phyloP scores from a whole-genome alignment of 2,329 filamentous ascomycete species.

The Fusarium brachygibbosum region DNA sequence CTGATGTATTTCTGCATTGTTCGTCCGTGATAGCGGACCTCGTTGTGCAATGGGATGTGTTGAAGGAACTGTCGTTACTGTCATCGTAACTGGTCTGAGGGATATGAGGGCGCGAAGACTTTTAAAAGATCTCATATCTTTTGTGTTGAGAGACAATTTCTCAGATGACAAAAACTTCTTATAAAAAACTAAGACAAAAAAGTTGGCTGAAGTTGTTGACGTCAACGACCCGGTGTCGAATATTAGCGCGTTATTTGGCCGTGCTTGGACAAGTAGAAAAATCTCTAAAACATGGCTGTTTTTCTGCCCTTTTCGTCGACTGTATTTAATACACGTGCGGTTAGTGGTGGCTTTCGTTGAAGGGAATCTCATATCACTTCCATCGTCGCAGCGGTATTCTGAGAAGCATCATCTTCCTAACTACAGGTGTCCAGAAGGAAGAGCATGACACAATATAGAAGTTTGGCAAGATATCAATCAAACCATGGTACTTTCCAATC shows the following conservation, averaged over 20 bases:
- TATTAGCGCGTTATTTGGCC: background rate
- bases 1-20: constrained; percentile 5
- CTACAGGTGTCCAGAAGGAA: background rate
- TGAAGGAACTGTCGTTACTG: constrained; percentile 20
- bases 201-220: constrained; percentile 13
- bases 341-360: background rate
- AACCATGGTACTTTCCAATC: too few relatives aligned
- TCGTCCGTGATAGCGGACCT: constrained; percentile 7
- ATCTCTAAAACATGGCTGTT: background rate
- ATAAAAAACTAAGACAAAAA: background rate
- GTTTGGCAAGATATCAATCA: too few relatives aligned
- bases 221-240: constrained; percentile 16
- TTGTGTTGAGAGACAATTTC: too few relatives aligned
- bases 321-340: background rate
- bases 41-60: constrained; percentile 14
- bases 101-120: background rate
- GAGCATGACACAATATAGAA: background rate
- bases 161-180: background rate
- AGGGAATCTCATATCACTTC: background rate
- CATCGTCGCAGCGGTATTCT: background rate
- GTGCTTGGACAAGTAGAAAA: background rate
- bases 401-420: background rate
- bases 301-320: background rate
- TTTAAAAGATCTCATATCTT: background rate
- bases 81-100: constrained; percentile 1